Percentiles rank a stretch among this genome's conserved stretches.
These are phyloP conservation scores for Blastomyces parvus DNA, from an alignment of 2,329 filamentous ascomycete species.

Conservation along the genomic window DNA sequence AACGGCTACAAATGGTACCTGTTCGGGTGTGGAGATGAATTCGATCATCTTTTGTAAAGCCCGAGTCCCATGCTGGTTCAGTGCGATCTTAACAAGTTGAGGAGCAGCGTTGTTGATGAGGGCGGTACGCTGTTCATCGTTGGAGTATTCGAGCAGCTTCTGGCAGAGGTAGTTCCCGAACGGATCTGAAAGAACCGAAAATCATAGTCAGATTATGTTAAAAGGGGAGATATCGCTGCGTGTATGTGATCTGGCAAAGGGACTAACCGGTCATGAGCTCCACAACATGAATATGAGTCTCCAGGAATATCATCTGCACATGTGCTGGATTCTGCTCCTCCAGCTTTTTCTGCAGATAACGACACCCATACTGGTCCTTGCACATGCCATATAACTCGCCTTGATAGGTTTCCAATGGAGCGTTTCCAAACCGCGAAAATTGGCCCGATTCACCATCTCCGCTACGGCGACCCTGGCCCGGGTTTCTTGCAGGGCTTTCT, in stretches of 20 bases:
- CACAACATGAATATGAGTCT: slow-evolving; percentile 87
- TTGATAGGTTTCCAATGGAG: slow-evolving; percentile 67
- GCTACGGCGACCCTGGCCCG: slow-evolving; percentile 60
- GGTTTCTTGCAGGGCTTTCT: slow-evolving; percentile 67
- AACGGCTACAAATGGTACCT: slow-evolving; percentile 35
- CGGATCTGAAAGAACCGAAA: slow-evolving; percentile 51
- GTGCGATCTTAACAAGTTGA: slow-evolving; percentile 82
- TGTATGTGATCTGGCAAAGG: neutral
- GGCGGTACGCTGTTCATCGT: slow-evolving; percentile 85
- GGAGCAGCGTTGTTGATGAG: slow-evolving; percentile 83
- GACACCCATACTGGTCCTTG: slow-evolving; percentile 96
- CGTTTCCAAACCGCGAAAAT: slow-evolving; percentile 71
- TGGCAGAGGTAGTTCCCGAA: slow-evolving; percentile 99
- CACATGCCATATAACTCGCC: slow-evolving; percentile 83
- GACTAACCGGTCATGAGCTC: slow-evolving; percentile 80
- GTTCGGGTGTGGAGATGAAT: slow-evolving; percentile 75
- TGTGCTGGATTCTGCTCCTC: slow-evolving; percentile 79
- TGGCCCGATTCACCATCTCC: slow-evolving; percentile 43
- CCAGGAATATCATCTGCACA: slow-evolving; percentile 85
- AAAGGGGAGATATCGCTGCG: neutral
- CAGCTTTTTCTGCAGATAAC: slow-evolving; percentile 93
- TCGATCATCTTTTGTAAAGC: slow-evolving; percentile 99
- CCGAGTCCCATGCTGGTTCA: slow-evolving; percentile 94
- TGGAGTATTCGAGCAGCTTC: slow-evolving; percentile 92
- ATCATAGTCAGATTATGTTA: neutral